A percentile compares a stretch with the other conserved stretches of the same genome.
Conservation (phyloP, 176 grass and related monocot species). For the Calamus simplicifolius region DNA sequence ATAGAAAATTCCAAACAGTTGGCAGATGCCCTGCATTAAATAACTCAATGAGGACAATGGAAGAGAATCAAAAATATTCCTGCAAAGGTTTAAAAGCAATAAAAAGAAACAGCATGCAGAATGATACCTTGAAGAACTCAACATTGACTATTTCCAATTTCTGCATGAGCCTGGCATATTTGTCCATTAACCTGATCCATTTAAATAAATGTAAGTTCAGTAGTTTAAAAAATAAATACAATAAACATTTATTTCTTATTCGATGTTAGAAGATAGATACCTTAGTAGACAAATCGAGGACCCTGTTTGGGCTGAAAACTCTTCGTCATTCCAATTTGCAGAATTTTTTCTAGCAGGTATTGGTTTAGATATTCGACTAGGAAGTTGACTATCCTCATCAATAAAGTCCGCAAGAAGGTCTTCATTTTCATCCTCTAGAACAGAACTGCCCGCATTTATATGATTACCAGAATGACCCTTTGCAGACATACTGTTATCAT, state of each 20-base stretch:
- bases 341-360: slow-evolving; percentile 49
- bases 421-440: slow-evolving; percentile 92
- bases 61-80: slow-evolving; percentile 15
- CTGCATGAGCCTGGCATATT: slow-evolving; percentile 98
- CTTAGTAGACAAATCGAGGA: slow-evolving; percentile 93
- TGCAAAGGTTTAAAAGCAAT: not conserved
- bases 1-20: slow-evolving; percentile 97
- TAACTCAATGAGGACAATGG: slow-evolving; percentile 26
- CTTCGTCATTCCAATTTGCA: slow-evolving; percentile 67
- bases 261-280: slow-evolving; percentile 37
- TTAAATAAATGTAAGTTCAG: not conserved
- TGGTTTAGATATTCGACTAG: slow-evolving; percentile 70
- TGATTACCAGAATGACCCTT: slow-evolving; percentile 24
- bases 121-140: slow-evolving; percentile 85
- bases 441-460: slow-evolving; percentile 46
- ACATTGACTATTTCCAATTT: slow-evolving; percentile 92
- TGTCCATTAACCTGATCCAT: slow-evolving; percentile 93
- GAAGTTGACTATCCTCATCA: slow-evolving; percentile 99
- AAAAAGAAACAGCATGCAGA: slow-evolving; percentile 12
- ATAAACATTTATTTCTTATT: not conserved
- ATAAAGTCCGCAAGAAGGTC: slow-evolving; percentile 99
- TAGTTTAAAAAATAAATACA: no score
- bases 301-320: slow-evolving; percentile 88
- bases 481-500: slow-evolving; percentile 15
- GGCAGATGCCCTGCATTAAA: slow-evolving; percentile 64